Evolutionary conservation across 2,329 filamentous ascomycete species (phyloP).

Genomic region (Arthroderma uncinatum): DNA sequence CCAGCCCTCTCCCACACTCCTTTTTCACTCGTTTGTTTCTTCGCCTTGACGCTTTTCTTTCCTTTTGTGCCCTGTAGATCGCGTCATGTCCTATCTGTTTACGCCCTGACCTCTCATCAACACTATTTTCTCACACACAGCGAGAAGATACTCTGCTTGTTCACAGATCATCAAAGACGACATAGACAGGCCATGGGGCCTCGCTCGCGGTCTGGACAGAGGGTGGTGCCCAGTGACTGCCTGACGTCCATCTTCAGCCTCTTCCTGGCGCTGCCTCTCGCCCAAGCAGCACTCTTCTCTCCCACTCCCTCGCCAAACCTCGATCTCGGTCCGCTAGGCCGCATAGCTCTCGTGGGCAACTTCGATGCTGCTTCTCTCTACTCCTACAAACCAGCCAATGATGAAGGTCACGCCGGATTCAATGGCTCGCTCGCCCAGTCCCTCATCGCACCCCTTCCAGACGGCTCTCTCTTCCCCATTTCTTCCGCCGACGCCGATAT

Average conservation of each 20-base stretch:
- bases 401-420: constrained; percentile 34
- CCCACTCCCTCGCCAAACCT: constrained; percentile 37
- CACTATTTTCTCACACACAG: too few species aligned
- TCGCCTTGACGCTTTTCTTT: constrained; percentile 5
- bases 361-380: constrained; percentile 88
- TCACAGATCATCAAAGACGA: too few species aligned
- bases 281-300: constrained; percentile 27
- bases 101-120: background rate
- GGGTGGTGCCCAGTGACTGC: background rate
- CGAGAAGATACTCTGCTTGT: too few species aligned
- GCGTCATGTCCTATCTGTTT: constrained; percentile 1
- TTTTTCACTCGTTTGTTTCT: constrained; percentile 18
- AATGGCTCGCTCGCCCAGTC: constrained; percentile 51
- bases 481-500: constrained; percentile 74
- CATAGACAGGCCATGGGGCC: constrained; percentile 6
- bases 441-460: constrained; percentile 70
- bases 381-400: constrained; percentile 68
- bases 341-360: constrained; percentile 75
- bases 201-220: constrained; percentile 21
- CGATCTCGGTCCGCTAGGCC: constrained; percentile 65
- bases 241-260: background rate
- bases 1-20: background rate
- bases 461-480: constrained; percentile 67
- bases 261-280: constrained; percentile 7
- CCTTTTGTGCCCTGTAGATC: constrained; percentile 4